Evolutionary conservation across 768 basidiomycete genomes (phyloP), one percentile per base, ranked within the genome.

Genomic region (Cubamyces sp.): DNA sequence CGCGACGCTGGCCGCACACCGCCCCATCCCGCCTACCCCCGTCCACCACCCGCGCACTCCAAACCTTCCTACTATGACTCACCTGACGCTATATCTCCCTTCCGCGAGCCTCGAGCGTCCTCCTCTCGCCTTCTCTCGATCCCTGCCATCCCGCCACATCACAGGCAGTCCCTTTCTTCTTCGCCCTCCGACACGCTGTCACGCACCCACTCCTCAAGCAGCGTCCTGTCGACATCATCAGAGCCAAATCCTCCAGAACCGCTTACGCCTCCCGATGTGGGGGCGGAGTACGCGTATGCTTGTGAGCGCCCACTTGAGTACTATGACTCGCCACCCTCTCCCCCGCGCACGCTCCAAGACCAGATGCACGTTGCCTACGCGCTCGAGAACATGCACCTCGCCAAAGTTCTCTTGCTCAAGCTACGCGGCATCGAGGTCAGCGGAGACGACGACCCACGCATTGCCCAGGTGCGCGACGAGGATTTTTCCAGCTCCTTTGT

Each of bases 311-410:
- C 74, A 65, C 54, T 71, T 16, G 70, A 81, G 69, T 79, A 80
- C 72, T 79, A 78, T 69, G 81, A 81, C 69, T 80, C 81, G 0
- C 81, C 78, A 16, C 71, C 71, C 23, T 71, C 76, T 5, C 66
- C 80, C 50, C 72, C 82, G 3, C 74, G 69, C 21, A 73, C 84
- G 0, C 80, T 88, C 62, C 80, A 83, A 52, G 87, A 88, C 77
- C 84, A 84, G 71, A 79, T 88, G 40, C 86, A 88, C 68, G 77
- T 81, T 67, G 88, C 88, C 7, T 88, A 88, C 67, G 85, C 87
- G 0, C 76, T 80, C 64, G 87, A 89, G 71, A 77, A 90, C 75
- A 83, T 89, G 59, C 86, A 83, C 61, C 81, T 84, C 62, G 87
- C 87, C 47, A 86, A 85, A 75, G 76, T 84, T 28, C 79, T 89